These are phyloP conservation scores for Parafenestella ontariensis DNA, from an alignment of 2,329 filamentous ascomycete genomes.

Conservation along the genomic window DNA sequence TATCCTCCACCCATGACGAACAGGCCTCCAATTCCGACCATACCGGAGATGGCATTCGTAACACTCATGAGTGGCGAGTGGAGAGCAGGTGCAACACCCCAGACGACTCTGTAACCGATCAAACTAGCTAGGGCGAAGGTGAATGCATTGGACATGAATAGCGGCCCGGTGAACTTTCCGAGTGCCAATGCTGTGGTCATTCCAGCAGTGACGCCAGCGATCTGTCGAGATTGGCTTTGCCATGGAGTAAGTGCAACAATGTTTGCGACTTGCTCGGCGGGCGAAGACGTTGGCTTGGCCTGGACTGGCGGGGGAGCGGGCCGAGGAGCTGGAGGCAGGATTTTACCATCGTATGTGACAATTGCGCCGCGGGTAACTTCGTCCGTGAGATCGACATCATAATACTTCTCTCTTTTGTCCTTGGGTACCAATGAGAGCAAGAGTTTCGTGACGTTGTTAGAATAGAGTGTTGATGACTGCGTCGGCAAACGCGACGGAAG, in stretches of 20 bases:
- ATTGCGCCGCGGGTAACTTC: slow-evolving; percentile 88
- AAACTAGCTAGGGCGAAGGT: slow-evolving; percentile 84
- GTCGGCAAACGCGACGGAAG: slow-evolving; percentile 85
- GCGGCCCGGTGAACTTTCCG: slow-evolving; percentile 77
- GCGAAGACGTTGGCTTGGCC: slow-evolving; percentile 49
- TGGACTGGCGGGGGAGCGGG: slow-evolving; percentile 67
- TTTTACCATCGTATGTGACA: slow-evolving; percentile 77
- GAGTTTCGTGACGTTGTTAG: slow-evolving; percentile 92
- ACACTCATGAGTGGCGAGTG: slow-evolving; percentile 93
- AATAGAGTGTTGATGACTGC: slow-evolving; percentile 88
- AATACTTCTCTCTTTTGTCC: slow-evolving; percentile 78
- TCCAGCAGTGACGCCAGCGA: slow-evolving; percentile 74
- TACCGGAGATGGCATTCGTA: slow-evolving; percentile 87
- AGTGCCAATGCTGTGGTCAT: slow-evolving; percentile 79
- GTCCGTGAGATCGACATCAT: slow-evolving; percentile 80
- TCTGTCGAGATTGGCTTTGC: slow-evolving; percentile 79
- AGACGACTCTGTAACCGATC: slow-evolving; percentile 87
- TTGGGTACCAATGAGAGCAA: slow-evolving; percentile 81
- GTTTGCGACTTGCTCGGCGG: slow-evolving; percentile 57
- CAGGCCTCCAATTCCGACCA: slow-evolving; percentile 87
- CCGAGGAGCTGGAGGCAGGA: slow-evolving; percentile 77
- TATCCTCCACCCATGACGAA: slow-evolving; percentile 85
- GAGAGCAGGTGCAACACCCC: slow-evolving; percentile 82
- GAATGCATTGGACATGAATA: slow-evolving; percentile 89
- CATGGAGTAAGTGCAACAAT: slow-evolving; percentile 77